Evolutionary conservation across 768 basidiomycete genomes (phyloP), one percentile per base, ranked within the genome.

Genomic region (Mycena haematopus): DNA sequence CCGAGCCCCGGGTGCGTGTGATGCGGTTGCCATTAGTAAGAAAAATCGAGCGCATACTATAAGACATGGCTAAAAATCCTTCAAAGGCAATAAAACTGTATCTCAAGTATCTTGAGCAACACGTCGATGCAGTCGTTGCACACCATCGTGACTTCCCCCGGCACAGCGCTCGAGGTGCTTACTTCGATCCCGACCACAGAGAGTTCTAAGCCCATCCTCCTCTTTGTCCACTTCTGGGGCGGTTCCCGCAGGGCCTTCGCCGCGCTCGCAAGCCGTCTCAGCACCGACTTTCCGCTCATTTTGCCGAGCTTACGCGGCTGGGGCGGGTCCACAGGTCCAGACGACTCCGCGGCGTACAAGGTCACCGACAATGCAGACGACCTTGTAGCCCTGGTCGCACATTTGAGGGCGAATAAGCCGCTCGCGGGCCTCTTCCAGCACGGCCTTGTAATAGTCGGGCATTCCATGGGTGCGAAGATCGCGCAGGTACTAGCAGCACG

Each of bases 381-480:
- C 11, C 36, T 65, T 31, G 53, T 25, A 21, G 57, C 63, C 35
- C 36, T 65, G 19, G 58, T 65, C 9, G 49, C 58, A 1, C 21
- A 50, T 5, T 52, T 55, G 17, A 52, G 19, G 36, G 45, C 52
- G 24, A 19, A 44, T 13, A 8, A 15, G n/a, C 7, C 51, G 13
- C 52, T 62, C 47, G n/a, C 54, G 9, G 62, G 46, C 8, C 29
- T 60, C 53, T 58, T 63, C 19, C 49, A 58, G 36, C 51, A 58
- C 21, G 62, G 62, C 6, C 35, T 63, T 25, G 29, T 56, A 8
- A 27, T 65, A 19, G 53, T 65, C 21, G 63, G 52, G 17, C 63
- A 65, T n/a, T 59, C 58, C 19, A 65, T 65, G 63, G 63, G 63
- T 31, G 63, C 40, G n/a, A 64, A 64, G 42, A 56, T 64, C 46